Conservation (phyloP, 768 basidiomycete species). For the Cyathus striatus region DNA sequence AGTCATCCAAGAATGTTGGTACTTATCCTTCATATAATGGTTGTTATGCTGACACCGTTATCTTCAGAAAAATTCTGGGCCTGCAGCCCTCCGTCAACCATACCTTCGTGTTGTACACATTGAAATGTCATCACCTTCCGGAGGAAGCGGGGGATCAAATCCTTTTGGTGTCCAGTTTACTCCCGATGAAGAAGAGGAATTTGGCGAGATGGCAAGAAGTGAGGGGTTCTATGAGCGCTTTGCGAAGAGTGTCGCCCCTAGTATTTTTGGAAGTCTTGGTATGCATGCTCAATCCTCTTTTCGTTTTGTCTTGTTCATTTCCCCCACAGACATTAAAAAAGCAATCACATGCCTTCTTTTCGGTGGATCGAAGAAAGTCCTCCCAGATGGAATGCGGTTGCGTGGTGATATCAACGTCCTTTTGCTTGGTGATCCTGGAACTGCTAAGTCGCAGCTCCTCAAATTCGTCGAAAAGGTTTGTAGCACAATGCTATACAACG, state of each 20-base stretch:
- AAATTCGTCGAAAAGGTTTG: conserved; percentile 97
- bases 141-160: conserved; percentile 66
- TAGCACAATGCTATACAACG: too few species aligned
- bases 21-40: background rate
- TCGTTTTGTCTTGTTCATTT: conserved; percentile 4
- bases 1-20: conserved; percentile 78
- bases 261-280: conserved; percentile 96
- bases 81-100: conserved; percentile 86
- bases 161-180: conserved; percentile 87
- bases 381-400: conserved; percentile 96
- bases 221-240: conserved; percentile 92
- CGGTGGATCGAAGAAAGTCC: conserved; percentile 93
- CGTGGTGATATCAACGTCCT: conserved; percentile 98
- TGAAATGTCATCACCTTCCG: conserved; percentile 81
- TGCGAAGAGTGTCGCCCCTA: conserved; percentile 90
- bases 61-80: conserved; percentile 71
- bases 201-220: conserved; percentile 83
- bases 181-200: conserved; percentile 97
- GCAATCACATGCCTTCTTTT: conserved; percentile 95
- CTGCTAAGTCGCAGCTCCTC: conserved; percentile 94
- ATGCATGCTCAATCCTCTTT: conserved; percentile 6
- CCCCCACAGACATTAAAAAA: conserved; percentile 85
- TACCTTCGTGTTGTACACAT: conserved; percentile 93
- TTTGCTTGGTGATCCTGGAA: conserved; percentile 95
- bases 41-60: conserved; percentile 2